Evolutionary conservation across 2,329 filamentous ascomycete genomes (phyloP).

Genomic region (Nigrospora sphaerica): DNA sequence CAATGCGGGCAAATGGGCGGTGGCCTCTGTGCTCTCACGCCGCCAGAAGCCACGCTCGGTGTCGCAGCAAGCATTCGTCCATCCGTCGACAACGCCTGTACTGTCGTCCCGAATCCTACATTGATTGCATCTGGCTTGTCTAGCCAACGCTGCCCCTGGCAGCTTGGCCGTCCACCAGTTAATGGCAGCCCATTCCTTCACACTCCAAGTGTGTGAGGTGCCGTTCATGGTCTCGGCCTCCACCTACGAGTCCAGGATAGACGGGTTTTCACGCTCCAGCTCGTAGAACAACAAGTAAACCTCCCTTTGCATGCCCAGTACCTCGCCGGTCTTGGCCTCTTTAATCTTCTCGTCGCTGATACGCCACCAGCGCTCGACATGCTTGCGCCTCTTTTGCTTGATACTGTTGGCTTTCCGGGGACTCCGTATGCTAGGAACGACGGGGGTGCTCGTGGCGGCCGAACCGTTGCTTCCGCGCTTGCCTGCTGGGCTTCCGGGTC

Average conservation of each 20-base stretch:
- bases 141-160: too few relatives aligned
- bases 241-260: conserved; percentile 5
- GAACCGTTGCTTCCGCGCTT: conserved; percentile 6
- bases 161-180: too few relatives aligned
- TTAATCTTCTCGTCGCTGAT: conserved; percentile 97
- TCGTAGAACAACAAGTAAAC: conserved; percentile 97
- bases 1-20: too few relatives aligned
- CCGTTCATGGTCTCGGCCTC: not conserved
- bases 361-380: conserved; percentile 84
- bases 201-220: too few relatives aligned
- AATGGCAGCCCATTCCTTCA: too few relatives aligned
- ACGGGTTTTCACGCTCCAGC: conserved; percentile 48
- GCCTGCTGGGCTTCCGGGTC: conserved; percentile 17
- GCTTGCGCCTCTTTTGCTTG: conserved; percentile 42
- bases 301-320: conserved; percentile 88
- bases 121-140: too few relatives aligned
- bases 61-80: too few relatives aligned
- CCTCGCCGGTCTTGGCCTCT: conserved; percentile 86
- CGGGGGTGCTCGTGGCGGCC: conserved; percentile 11
- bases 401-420: conserved; percentile 7
- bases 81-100: too few relatives aligned
- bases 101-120: too few relatives aligned
- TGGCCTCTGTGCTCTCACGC: too few relatives aligned
- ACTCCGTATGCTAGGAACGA: conserved; percentile 6
- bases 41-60: too few relatives aligned